phyloP scores from a whole-genome alignment of 1,284 basidiomycete genomes.

The Taiwanofungus camphoratus region DNA sequence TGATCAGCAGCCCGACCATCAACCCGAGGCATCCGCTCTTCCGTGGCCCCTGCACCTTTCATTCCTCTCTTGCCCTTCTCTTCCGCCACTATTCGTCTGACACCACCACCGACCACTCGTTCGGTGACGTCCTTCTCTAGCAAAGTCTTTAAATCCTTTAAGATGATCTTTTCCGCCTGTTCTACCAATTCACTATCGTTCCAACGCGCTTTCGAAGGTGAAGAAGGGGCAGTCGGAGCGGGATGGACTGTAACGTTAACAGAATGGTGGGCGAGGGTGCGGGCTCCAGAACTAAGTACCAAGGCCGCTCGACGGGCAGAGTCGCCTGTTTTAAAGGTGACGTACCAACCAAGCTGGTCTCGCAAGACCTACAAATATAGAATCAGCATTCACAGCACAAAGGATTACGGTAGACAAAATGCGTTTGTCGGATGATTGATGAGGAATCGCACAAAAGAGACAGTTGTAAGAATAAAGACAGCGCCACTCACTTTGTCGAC shows the following conservation, averaged over 20 bases:
- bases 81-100: constrained; percentile 50
- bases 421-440: background rate
- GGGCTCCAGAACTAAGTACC: constrained; percentile 45
- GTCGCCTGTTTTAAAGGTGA: constrained; percentile 57
- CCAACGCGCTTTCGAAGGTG: constrained; percentile 42
- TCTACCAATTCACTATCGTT: constrained; percentile 54
- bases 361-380: constrained; percentile 46
- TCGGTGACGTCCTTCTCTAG: constrained; percentile 71
- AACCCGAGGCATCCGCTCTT: constrained; percentile 10
- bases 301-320: constrained; percentile 57
- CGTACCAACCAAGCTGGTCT: constrained; percentile 63
- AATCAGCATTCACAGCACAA: constrained; percentile 8
- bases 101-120: constrained; percentile 51
- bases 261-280: constrained; percentile 51
- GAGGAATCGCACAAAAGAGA: constrained; percentile 6
- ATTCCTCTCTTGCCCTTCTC: constrained; percentile 35
- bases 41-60: constrained; percentile 22
- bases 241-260: constrained; percentile 53
- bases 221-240: constrained; percentile 35
- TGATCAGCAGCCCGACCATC: constrained; percentile 16
- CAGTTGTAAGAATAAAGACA: constrained; percentile 1
- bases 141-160: constrained; percentile 53
- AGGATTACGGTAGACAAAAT: constrained; percentile 5
- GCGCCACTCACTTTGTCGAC: constrained; percentile 54
- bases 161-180: constrained; percentile 54